These are phyloP conservation scores for Leersia perrieri DNA, from an alignment of 176 grass and related monocot species.

Conservation along the genomic window DNA sequence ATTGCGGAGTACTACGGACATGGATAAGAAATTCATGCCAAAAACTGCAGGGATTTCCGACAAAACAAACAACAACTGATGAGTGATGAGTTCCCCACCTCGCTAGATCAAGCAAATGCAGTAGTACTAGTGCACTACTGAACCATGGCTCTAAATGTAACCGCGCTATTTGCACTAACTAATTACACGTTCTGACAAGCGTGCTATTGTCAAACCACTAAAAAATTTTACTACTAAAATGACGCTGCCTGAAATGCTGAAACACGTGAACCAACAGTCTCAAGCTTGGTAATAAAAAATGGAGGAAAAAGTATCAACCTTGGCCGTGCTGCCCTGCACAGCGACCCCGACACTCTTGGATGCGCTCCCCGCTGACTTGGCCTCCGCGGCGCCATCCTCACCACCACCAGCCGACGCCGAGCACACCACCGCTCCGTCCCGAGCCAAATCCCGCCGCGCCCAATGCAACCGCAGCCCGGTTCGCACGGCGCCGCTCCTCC, in stretches of 20 bases:
- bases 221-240: neutral
- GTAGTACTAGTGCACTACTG: neutral
- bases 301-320: constrained; percentile 10
- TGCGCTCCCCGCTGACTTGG: neutral
- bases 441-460: neutral
- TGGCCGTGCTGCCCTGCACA: constrained; percentile 21
- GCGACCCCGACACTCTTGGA: neutral
- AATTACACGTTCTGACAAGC: neutral
- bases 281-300: neutral
- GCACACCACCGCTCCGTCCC: neutral
- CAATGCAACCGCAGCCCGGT: constrained; percentile 27
- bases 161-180: neutral
- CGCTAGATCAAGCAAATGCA: neutral
- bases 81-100: too few relatives aligned
- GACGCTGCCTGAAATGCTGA: neutral
- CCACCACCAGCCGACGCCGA: constrained; percentile 11
- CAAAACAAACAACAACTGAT: neutral
- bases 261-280: neutral
- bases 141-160: neutral
- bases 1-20: neutral
- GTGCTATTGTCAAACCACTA: neutral
- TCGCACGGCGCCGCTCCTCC: neutral
- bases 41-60: constrained; percentile 16
- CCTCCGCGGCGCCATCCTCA: constrained; percentile 1
- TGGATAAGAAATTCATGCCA: neutral